A percentile compares a stretch with the other conserved stretches of the same genome.
Conservation (phyloP, 2,329 filamentous ascomycete species). For the Sporothrix mexicana region DNA sequence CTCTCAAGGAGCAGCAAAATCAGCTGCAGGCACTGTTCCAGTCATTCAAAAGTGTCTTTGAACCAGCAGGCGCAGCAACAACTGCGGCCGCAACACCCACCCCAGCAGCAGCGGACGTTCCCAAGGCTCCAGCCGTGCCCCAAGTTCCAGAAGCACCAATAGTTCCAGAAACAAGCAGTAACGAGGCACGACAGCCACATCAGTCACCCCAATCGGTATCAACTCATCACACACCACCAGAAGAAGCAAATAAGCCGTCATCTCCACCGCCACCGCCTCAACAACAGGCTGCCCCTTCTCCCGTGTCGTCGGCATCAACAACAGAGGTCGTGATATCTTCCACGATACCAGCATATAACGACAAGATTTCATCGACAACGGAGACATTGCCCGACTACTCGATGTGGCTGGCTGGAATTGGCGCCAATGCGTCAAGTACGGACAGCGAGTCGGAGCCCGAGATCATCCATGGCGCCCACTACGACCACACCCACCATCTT, state of each 20-base stretch:
- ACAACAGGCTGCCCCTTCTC: neutral
- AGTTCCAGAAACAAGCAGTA: neutral
- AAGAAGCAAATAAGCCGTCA: neutral
- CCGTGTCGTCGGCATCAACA: neutral
- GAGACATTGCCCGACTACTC: conserved; percentile 4
- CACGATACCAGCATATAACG: neutral
- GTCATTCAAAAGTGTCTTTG: conserved; percentile 17
- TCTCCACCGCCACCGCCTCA: neutral
- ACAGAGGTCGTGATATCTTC: neutral
- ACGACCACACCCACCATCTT: neutral
- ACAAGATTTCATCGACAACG: neutral
- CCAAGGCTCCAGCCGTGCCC: neutral
- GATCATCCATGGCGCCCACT: neutral
- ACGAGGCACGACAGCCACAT: neutral
- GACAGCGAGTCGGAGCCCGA: neutral
- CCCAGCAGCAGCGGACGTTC: neutral
- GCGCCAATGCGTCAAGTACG: neutral
- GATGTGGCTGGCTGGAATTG: neutral
- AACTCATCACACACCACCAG: neutral
- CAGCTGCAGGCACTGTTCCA: neutral
- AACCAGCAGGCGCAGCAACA: neutral
- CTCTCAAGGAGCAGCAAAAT: conserved; percentile 19
- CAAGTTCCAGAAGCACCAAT: neutral
- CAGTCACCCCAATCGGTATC: neutral
- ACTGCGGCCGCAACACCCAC: neutral